phyloP scores from a whole-genome alignment of 495 filamentous ascomycete genomes.

The Podospora conica region DNA sequence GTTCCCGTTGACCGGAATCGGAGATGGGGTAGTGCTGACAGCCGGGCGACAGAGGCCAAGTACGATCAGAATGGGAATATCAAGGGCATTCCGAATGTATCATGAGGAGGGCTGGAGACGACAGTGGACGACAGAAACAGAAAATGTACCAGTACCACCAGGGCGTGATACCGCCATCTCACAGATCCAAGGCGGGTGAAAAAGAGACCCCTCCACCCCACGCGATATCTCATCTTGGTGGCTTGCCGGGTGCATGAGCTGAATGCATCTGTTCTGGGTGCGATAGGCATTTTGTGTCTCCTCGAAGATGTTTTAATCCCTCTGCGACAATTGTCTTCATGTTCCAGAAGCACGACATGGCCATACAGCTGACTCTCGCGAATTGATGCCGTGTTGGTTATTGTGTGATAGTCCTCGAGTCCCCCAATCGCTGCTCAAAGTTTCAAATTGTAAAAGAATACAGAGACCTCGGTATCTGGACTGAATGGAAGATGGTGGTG shows the following conservation, averaged over 20 bases:
- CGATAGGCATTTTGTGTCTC: neutral
- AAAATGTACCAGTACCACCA: neutral
- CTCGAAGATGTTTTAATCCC: neutral
- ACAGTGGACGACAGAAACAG: too few species aligned
- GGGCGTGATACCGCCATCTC: neutral
- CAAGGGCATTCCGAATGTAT: constrained; percentile 16
- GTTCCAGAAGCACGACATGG: too few species aligned
- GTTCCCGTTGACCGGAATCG: constrained; percentile 30
- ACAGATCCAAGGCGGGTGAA: neutral
- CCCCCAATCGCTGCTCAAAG: neutral
- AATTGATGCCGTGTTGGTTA: neutral
- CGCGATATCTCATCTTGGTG: neutral
- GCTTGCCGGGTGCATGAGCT: neutral
- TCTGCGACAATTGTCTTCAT: neutral
- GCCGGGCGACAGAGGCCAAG: constrained; percentile 58
- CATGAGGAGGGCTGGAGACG: neutral
- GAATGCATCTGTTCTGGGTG: neutral
- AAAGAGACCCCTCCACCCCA: neutral
- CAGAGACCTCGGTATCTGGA: neutral
- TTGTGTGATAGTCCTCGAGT: neutral
- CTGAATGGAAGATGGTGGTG: neutral
- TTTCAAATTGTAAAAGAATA: neutral
- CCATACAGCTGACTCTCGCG: too few species aligned
- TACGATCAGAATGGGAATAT: constrained; percentile 73
- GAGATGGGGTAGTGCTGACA: constrained; percentile 7